Conservation (phyloP, 179 eudicot genomes). For the Beta macrorhiza region DNA sequence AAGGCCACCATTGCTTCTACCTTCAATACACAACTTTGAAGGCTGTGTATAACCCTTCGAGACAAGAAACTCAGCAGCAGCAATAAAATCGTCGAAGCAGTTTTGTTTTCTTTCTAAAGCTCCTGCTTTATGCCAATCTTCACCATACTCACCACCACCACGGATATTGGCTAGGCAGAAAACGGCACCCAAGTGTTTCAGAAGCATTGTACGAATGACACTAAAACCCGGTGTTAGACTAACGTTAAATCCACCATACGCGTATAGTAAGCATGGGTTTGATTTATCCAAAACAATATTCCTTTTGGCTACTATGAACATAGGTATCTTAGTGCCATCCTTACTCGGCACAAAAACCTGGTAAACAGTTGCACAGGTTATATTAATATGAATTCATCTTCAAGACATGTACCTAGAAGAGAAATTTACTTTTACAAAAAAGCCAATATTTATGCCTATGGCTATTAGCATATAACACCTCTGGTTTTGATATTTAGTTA, state of each 20-base stretch:
- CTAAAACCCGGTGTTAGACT: conserved; percentile 78
- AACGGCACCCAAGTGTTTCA: conserved; percentile 63
- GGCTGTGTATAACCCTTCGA: conserved; percentile 75
- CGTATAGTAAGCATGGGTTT: conserved; percentile 75
- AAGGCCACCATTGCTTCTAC: conserved; percentile 95
- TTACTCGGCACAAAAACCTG: conserved; percentile 85
- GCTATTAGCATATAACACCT: too few species aligned
- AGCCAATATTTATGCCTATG: neutral
- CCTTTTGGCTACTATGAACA: conserved; percentile 73
- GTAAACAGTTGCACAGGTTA: neutral
- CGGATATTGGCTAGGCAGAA: conserved; percentile 85
- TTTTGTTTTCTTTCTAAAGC: conserved; percentile 70
- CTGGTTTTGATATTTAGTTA: too few species aligned
- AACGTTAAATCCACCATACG: conserved; percentile 81
- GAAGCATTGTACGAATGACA: conserved; percentile 52
- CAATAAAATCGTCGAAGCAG: conserved; percentile 79
- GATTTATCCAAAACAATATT: conserved; percentile 60
- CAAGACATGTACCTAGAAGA: neutral
- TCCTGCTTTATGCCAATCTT: conserved; percentile 96
- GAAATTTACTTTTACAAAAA: neutral
- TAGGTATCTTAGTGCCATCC: conserved; percentile 76
- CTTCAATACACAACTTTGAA: conserved; percentile 83
- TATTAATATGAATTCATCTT: neutral
- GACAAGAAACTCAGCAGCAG: conserved; percentile 73
- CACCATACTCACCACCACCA: conserved; percentile 99